Evolutionary conservation across 1,284 basidiomycete genomes (phyloP).

Genomic region (Volvariella surrecta): DNA sequence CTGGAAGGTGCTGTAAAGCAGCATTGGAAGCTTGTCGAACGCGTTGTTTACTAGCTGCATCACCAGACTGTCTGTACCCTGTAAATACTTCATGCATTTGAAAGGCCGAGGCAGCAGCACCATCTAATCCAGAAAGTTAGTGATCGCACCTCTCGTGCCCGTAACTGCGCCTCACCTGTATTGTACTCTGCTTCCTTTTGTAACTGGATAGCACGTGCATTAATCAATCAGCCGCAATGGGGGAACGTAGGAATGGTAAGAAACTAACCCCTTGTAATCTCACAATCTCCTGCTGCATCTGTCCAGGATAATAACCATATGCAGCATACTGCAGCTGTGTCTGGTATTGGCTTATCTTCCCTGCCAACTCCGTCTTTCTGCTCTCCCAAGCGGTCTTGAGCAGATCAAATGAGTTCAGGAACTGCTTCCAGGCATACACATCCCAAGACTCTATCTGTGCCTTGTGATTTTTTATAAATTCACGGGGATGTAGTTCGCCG

Average conservation of each 20-base stretch:
- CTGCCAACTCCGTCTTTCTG: constrained; percentile 37
- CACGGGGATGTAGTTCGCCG: constrained; percentile 43
- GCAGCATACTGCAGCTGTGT: constrained; percentile 31
- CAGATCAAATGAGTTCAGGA: constrained; percentile 40
- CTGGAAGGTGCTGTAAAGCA: constrained; percentile 44
- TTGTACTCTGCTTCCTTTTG: constrained; percentile 42
- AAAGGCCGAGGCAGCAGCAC: constrained; percentile 44
- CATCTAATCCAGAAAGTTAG: constrained; percentile 26
- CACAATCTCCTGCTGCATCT: constrained; percentile 38
- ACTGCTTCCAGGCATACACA: constrained; percentile 46
- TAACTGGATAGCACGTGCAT: constrained; percentile 24
- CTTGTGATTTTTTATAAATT: constrained; percentile 46
- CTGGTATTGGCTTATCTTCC: constrained; percentile 30
- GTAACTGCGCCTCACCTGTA: constrained; percentile 28
- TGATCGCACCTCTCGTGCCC: background rate
- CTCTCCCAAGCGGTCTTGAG: constrained; percentile 44
- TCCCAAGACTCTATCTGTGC: constrained; percentile 52
- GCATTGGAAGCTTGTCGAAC: constrained; percentile 57
- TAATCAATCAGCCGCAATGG: constrained; percentile 5
- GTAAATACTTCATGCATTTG: constrained; percentile 52
- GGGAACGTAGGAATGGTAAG: constrained; percentile 3
- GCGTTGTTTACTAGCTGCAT: constrained; percentile 44
- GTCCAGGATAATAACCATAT: constrained; percentile 29
- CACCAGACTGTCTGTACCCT: constrained; percentile 50
- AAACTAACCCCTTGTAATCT: constrained; percentile 39